These are phyloP conservation scores for Apostasia shenzhenica DNA, from an alignment of 106 monocot species.

Conservation along the genomic window DNA sequence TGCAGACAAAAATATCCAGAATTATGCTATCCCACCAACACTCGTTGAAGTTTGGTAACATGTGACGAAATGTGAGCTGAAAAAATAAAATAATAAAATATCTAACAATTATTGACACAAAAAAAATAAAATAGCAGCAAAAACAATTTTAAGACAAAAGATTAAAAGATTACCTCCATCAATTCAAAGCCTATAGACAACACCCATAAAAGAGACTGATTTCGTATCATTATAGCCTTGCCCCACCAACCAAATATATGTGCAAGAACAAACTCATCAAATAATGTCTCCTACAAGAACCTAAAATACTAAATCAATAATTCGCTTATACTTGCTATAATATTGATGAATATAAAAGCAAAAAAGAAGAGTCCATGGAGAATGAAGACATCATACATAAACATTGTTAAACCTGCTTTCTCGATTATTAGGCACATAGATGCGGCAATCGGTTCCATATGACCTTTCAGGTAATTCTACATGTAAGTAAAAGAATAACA, in stretches of 20 bases:
- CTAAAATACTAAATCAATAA: constrained; percentile 47
- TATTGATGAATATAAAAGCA: neutral
- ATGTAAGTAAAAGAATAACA: constrained; percentile 9
- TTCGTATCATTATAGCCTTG: constrained; percentile 96
- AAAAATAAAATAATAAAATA: constrained; percentile 9
- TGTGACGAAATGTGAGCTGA: constrained; percentile 95
- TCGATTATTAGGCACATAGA: constrained; percentile 94
- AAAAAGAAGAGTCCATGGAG: constrained; percentile 18
- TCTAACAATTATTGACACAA: neutral
- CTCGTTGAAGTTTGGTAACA: constrained; percentile 96
- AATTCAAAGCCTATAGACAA: constrained; percentile 94
- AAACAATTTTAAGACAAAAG: neutral
- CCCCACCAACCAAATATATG: constrained; percentile 99
- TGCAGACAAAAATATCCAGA: constrained; percentile 83
- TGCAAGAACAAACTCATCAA: constrained; percentile 97
- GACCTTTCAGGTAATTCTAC: constrained; percentile 94
- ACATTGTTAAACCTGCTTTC: constrained; percentile 96
- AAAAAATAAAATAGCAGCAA: neutral
- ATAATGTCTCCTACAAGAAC: constrained; percentile 79
- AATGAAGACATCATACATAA: constrained; percentile 82
- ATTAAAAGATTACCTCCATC: constrained; percentile 67
- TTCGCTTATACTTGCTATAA: constrained; percentile 4
- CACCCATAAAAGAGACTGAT: constrained; percentile 91
- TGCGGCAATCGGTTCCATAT: constrained; percentile 90
- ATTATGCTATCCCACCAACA: constrained; percentile 99